A percentile compares a stretch with the other conserved stretches of the same genome.
phyloP scores from a whole-genome alignment of 345 rosid genomes.

The Triadica sebifera region DNA sequence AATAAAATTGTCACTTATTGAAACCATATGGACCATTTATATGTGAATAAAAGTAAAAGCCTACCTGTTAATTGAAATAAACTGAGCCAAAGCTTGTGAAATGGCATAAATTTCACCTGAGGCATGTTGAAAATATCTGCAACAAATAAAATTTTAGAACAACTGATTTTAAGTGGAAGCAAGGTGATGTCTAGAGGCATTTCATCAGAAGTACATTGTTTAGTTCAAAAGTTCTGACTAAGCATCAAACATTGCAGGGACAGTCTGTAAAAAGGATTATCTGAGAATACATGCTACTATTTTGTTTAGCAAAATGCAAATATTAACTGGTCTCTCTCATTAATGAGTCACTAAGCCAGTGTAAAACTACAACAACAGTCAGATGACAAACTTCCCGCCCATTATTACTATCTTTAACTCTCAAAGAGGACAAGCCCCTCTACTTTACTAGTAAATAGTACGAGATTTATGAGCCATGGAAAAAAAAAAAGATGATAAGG shows the following conservation, averaged over 20 bases:
- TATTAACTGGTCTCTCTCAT: neutral
- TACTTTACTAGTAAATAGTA: no score
- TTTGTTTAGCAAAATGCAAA: neutral
- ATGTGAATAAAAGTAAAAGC: neutral
- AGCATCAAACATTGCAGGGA: no score
- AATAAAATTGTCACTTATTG: neutral
- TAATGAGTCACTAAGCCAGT: neutral
- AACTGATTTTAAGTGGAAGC: neutral
- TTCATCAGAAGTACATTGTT: neutral
- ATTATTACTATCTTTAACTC: neutral
- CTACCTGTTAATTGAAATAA: slow-evolving; percentile 64
- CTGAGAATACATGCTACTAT: neutral
- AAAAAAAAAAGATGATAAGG: neutral
- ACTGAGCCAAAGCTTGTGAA: slow-evolving; percentile 64
- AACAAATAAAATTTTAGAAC: slow-evolving; percentile 10
- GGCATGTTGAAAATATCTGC: slow-evolving; percentile 77
- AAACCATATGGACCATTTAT: neutral
- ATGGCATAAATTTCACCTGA: slow-evolving; percentile 77
- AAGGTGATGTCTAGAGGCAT: neutral
- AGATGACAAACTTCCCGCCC: no score
- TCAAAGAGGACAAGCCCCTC: neutral
- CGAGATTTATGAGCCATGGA: neutral
- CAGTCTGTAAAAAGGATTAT: neutral
- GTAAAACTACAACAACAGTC: no score
- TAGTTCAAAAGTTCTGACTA: neutral